Base-by-base conservation (phyloP, 1,139 yeast species). In the Blastobotrys aristatus region DNA sequence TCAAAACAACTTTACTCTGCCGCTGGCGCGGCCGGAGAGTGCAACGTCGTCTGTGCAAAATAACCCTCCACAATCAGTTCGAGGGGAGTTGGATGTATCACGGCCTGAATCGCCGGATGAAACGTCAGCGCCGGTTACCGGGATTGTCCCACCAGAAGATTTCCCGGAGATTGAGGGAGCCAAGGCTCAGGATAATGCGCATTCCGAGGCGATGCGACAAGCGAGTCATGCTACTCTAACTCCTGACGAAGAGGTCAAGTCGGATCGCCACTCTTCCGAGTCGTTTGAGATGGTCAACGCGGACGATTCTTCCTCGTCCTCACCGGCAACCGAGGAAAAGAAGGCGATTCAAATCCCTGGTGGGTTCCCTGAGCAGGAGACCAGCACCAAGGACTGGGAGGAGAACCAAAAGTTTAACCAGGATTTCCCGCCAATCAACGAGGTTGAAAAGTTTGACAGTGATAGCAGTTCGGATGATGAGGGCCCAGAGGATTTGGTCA, bases 1-100 rank as follows among this genome's bases (percentile, higher is more conserved):
- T 69, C 62, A 77, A 70, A 52, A 75, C 33, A 57, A 56, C 27
- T 72, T 73, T 56, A 64, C 67, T 4, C 60, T 76, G 50, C 80
- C 79, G 1, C 73, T 73, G 69, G 82, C 64, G 54, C 79, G 81
- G 62, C 85, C 95, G 1, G 89, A 83, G 53, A 86, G 96, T 0
- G 78, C 85, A 45, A 84, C 96, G 0, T 88, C 96, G 0, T 86
- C 96, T 48, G 95, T 89, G 17, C 94, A 86, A 59, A 89, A 89
- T 66, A 89, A 90, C 63, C 89, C 97, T 2, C 90, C 97, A 0
- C 77, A 82, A 65, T 86, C 96, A 21, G 95, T 85, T 8, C 79
- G 95, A 50, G 92, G 84, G 53, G 95, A 84, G 58, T 78, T 78
- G 40, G 86, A 81, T 50, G 71, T 76, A 6, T 79, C 85, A 46